Conservation (phyloP, 2,329 filamentous ascomycete genomes). For the Xylariomycetidae sp. region DNA sequence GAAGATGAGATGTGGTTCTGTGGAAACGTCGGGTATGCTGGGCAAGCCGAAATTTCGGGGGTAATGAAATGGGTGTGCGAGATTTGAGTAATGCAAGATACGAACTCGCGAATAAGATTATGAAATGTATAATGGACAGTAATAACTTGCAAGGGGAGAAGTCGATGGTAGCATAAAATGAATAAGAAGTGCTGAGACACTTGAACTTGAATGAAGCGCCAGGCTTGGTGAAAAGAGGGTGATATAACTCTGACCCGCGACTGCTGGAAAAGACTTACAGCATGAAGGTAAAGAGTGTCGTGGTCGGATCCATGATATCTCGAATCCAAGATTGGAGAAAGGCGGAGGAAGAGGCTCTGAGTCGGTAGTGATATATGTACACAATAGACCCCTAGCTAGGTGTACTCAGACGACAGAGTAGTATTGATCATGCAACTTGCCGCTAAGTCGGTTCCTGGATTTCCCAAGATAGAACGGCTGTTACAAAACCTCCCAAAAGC, state of each 20-base stretch:
- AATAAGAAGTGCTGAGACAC: no score
- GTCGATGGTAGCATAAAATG: no score
- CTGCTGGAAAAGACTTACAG: slow-evolving; percentile 48
- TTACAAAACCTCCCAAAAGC: slow-evolving; percentile 9
- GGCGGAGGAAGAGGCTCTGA: slow-evolving; percentile 3
- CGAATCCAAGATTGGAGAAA: slow-evolving; percentile 3
- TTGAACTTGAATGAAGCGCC: slow-evolving; percentile 4
- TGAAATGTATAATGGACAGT: not conserved
- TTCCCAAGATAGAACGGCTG: slow-evolving; percentile 15
- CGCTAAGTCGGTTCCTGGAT: slow-evolving; percentile 8
- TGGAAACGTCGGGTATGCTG: no score
- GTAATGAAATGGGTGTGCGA: no score
- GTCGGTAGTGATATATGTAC: slow-evolving; percentile 10
- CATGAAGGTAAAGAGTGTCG: slow-evolving; percentile 65
- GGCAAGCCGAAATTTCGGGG: no score
- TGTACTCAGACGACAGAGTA: not conserved
- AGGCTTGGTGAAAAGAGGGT: slow-evolving; percentile 12
- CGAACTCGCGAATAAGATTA: no score
- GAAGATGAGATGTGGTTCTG: no score
- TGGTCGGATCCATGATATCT: slow-evolving; percentile 52
- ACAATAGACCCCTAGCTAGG: slow-evolving; percentile 1
- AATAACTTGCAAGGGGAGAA: no score
- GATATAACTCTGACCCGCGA: slow-evolving; percentile 16
- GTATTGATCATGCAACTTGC: slow-evolving; percentile 8
- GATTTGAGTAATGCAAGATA: no score